phyloP scores from a whole-genome alignment of 148 eudicot species.

The Tetragonia tetragonoides region DNA sequence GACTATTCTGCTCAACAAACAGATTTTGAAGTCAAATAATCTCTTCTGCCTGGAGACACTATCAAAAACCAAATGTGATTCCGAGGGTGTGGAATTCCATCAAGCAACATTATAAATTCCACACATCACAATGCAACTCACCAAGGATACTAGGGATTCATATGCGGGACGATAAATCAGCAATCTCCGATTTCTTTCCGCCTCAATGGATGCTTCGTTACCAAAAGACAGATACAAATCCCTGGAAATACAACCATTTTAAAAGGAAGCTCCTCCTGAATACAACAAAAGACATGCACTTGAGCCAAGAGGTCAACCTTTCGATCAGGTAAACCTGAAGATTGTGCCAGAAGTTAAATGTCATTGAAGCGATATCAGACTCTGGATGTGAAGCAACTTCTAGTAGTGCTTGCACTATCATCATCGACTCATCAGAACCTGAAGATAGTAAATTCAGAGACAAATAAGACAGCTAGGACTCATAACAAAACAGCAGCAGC shows the following conservation, averaged over 20 bases:
- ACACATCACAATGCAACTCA: conserved; percentile 36
- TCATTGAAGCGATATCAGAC: conserved; percentile 98
- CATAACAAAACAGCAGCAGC: not conserved
- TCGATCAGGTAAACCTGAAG: conserved; percentile 81
- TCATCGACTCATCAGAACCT: conserved; percentile 94
- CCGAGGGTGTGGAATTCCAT: not conserved
- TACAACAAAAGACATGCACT: conserved; percentile 6
- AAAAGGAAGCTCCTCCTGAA: not conserved
- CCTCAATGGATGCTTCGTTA: conserved; percentile 66
- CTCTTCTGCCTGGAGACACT: not conserved
- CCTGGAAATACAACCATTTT: conserved; percentile 38
- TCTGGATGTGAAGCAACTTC: conserved; percentile 97
- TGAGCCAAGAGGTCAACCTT: conserved; percentile 43
- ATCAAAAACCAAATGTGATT: conserved; percentile 4
- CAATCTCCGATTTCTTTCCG: conserved; percentile 77
- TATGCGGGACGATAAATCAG: conserved; percentile 73
- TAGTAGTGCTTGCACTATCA: conserved; percentile 78
- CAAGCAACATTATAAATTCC: not conserved
- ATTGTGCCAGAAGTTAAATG: conserved; percentile 98
- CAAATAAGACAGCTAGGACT: conserved; percentile 6
- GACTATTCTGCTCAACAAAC: conserved; percentile 3
- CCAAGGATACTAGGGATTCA: conserved; percentile 95
- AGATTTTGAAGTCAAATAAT: not conserved
- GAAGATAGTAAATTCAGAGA: conserved; percentile 25
- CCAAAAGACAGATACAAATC: conserved; percentile 56